These are phyloP conservation scores for Dendrocalamus latiflorus DNA, from an alignment of 202 grass and related monocot species.

Conservation along the genomic window DNA sequence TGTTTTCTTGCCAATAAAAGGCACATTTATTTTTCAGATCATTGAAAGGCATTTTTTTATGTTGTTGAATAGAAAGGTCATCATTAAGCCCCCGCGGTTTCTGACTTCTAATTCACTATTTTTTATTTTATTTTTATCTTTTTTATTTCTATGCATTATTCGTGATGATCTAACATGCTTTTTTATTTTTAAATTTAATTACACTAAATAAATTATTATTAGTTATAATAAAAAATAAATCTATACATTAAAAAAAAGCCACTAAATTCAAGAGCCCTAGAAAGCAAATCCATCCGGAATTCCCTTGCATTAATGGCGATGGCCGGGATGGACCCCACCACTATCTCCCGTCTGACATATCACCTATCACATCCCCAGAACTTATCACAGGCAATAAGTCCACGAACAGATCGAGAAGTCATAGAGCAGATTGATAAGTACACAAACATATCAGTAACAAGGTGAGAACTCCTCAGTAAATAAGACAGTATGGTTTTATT, in stretches of 20 bases:
- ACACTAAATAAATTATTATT: too few species aligned
- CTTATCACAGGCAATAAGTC: background rate
- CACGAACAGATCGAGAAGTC: fast-evolving
- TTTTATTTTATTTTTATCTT: too few species aligned
- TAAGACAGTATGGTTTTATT: too few species aligned
- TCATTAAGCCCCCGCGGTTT: too few species aligned
- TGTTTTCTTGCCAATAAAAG: background rate
- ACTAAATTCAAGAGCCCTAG: too few species aligned
- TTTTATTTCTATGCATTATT: too few species aligned
- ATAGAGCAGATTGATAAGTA: background rate
- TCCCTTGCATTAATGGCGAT: conserved; percentile 32
- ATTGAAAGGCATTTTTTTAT: background rate
- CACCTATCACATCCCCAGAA: background rate
- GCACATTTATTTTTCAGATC: background rate
- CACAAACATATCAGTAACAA: fast-evolving
- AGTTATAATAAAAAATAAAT: too few species aligned
- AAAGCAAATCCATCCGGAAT: conserved; percentile 30
- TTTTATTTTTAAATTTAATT: too few species aligned
- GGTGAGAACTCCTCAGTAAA: background rate
- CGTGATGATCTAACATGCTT: too few species aligned
- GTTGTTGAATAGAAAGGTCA: background rate
- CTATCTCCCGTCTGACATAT: background rate
- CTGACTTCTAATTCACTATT: too few species aligned
- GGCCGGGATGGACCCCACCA: background rate
- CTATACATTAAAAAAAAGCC: too few species aligned